Conservation (phyloP, 352 stramenopile species). For the Plasmopara muralis region DNA sequence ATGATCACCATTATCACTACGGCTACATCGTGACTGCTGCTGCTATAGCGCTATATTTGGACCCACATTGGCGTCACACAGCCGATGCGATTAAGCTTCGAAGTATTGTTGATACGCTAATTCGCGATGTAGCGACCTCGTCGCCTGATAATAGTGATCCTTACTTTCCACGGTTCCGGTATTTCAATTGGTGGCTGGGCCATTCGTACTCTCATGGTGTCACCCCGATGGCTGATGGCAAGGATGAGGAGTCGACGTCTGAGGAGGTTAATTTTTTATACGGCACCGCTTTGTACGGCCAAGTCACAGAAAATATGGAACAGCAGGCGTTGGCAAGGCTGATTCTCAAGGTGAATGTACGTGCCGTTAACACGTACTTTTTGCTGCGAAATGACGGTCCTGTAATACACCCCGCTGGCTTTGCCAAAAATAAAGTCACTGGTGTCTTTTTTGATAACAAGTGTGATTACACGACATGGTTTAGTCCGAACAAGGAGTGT, state of each 20-base stretch:
- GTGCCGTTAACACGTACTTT: conserved; percentile 66
- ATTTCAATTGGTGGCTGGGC: conserved; percentile 61
- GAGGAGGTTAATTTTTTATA: conserved; percentile 72
- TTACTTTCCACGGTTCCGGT: conserved; percentile 54
- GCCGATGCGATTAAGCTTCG: conserved; percentile 30
- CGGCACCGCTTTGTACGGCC: conserved; percentile 41
- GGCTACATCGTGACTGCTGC: conserved; percentile 54
- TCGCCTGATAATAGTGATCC: conserved; percentile 19
- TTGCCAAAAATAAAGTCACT: conserved; percentile 63
- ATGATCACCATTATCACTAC: conserved; percentile 74
- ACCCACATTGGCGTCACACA: conserved; percentile 33
- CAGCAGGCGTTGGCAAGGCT: conserved; percentile 37
- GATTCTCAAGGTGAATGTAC: conserved; percentile 52
- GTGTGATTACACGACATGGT: conserved; percentile 69
- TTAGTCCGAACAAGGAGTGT: conserved; percentile 63
- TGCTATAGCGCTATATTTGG: conserved; percentile 41
- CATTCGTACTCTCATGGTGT: conserved; percentile 16
- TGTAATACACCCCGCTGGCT: conserved; percentile 38
- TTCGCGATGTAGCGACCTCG: conserved; percentile 45
- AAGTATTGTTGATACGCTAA: conserved; percentile 39
- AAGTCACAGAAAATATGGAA: conserved; percentile 37
- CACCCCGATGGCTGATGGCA: conserved; percentile 62
- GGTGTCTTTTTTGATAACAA: conserved; percentile 77
- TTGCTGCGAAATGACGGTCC: conserved; percentile 38
- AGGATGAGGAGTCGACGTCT: conserved; percentile 64